Evolutionary conservation across 2,329 filamentous ascomycete genomes (phyloP), one percentile per base, ranked within the genome.

Genomic region (Talaromyces amestolkiae): DNA sequence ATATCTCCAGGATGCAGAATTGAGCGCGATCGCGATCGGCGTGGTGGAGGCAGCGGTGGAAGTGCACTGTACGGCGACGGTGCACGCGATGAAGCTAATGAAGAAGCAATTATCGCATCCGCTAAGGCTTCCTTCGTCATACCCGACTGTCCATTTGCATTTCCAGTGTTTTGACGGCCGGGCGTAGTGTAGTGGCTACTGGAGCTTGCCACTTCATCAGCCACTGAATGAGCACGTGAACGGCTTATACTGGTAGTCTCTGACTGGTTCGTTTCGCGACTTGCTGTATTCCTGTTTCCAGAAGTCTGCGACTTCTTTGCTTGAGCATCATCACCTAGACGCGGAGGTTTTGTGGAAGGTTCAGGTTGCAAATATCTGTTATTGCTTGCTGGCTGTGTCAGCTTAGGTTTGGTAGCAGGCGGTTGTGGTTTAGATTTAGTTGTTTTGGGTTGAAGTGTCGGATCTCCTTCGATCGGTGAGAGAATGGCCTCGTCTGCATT

Each of bases 71-170:
- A 73, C 22, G 77, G 72, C 13, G 80, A 79, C 13, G 77, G 74
- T 37, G 76, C 77, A 56, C 77, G 76, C 8, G 75, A 72, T 43
- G 81, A 81, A 63, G 80, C 81, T 2, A 82, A 68, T 39, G 81
- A 82, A 11, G 80, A 82, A 19, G 80, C 81, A 19, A 81, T 77
- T 67, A 83, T 80, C 33, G 81, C 80, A 71, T 81, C 76, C 15
- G 80, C 80, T 3, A 80, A 74, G 5, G 77, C 75, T 66, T 78
- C 78, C 66, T 77, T 77, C 35, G 68, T 70, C 69, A 76, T 71
- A 11, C 72, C 69, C 47, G 64, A 63, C 15, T 70, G 53, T 43
- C 71, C 69, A 33, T 75, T 37, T 27, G 59, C 69, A 22, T 70
- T 37, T 13, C 70, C 24, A 64, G 68, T 75, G 39, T 68, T 72